Evolutionary conservation across 345 rosid genomes (phyloP).

Genomic region (Litchi chinensis): DNA sequence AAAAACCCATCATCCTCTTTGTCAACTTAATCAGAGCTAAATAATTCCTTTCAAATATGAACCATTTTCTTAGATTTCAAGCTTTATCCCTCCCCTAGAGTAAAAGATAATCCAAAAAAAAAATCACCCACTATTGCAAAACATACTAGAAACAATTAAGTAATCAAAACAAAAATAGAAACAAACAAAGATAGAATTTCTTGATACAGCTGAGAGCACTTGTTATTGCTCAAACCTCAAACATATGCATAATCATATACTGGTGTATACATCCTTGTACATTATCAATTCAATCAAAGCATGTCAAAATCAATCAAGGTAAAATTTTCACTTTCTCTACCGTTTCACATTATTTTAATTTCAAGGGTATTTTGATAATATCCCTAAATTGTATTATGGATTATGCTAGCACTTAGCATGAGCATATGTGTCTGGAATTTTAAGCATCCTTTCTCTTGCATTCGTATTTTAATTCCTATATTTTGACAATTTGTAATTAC

Average conservation of each 20-base stretch:
- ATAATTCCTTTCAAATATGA: conserved; percentile 25
- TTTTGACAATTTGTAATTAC: too few species aligned
- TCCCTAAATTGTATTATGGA: too few species aligned
- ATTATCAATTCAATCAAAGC: background rate
- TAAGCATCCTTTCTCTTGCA: too few species aligned
- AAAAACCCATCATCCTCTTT: conserved; percentile 50
- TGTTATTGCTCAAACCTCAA: background rate
- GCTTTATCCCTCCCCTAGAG: conserved; percentile 35
- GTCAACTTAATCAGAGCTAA: conserved; percentile 27
- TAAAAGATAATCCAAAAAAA: too few species aligned
- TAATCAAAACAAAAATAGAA: background rate
- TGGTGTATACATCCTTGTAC: background rate
- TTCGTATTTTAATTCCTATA: too few species aligned
- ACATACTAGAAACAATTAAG: background rate
- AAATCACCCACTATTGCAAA: background rate
- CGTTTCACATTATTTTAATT: too few species aligned
- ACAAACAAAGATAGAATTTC: background rate
- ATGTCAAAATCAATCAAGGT: background rate
- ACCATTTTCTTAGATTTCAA: conserved; percentile 36
- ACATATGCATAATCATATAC: background rate
- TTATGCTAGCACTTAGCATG: too few species aligned
- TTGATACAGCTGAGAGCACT: background rate
- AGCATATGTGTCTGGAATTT: too few species aligned
- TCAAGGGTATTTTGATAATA: too few species aligned
- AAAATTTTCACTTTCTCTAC: too few species aligned